Conservation (phyloP, 2,329 filamentous ascomycete species). For the Scorias spongiosa region DNA sequence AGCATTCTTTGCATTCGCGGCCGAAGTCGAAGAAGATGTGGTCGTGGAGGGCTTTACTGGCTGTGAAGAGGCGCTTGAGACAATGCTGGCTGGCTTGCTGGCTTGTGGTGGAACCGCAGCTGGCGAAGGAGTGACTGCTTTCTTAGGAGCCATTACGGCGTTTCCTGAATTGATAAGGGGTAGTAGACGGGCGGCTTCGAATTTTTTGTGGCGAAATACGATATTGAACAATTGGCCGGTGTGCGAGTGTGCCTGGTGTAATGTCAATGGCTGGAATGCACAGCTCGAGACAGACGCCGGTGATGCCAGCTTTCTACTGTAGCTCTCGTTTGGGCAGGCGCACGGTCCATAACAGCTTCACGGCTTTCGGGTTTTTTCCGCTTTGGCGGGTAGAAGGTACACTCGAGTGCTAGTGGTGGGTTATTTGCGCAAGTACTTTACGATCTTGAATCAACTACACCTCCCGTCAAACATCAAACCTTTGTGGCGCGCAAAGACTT, state of each 20-base stretch:
- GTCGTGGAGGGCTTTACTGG: slow-evolving; percentile 6
- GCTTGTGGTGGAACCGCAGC: slow-evolving; percentile 11
- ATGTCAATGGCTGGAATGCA: no score
- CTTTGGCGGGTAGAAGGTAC: not conserved
- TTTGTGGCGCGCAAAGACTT: no score
- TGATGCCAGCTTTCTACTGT: not conserved
- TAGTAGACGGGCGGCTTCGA: no score
- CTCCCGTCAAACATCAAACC: no score
- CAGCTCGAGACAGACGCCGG: not conserved
- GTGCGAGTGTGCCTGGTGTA: no score
- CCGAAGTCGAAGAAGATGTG: slow-evolving; percentile 2
- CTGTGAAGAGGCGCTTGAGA: slow-evolving; percentile 8
- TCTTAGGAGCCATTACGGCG: slow-evolving; percentile 16
- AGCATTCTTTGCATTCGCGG: slow-evolving; percentile 7
- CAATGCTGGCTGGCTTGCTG: slow-evolving; percentile 8
- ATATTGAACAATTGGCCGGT: no score
- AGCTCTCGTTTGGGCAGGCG: not conserved
- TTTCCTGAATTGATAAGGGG: no score
- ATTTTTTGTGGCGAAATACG: no score
- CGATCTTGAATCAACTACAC: no score
- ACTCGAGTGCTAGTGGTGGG: no score
- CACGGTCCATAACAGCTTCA: not conserved
- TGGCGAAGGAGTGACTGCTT: slow-evolving; percentile 11
- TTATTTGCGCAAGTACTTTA: no score
- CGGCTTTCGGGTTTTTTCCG: not conserved